These are phyloP conservation scores for Selaginella moellendorffii DNA, from an alignment of 75 land plant genomes.

Conservation along the genomic window DNA sequence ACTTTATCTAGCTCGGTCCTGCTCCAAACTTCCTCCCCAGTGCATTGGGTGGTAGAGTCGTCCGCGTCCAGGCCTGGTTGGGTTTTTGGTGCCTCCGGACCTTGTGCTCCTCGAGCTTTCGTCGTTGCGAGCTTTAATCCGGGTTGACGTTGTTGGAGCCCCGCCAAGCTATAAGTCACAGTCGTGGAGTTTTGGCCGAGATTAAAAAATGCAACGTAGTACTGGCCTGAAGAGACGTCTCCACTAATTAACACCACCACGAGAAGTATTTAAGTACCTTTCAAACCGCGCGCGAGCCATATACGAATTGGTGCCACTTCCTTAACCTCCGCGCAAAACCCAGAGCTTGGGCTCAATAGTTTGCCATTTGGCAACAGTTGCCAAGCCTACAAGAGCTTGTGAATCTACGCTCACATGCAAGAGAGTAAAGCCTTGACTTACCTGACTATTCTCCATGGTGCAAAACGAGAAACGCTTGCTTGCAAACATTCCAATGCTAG, in stretches of 20 bases:
- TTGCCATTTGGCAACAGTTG: neutral
- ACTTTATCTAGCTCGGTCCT: neutral
- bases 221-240: slow-evolving; percentile 3
- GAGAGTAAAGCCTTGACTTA: neutral
- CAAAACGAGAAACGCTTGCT: neutral
- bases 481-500: neutral
- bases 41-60: neutral
- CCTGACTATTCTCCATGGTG: neutral
- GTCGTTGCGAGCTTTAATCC: too few species aligned
- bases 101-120: too few species aligned
- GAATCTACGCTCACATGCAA: neutral
- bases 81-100: too few species aligned
- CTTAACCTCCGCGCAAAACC: neutral
- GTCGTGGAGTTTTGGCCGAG: neutral
- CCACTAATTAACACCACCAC: neutral
- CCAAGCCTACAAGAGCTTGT: neutral
- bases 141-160: neutral
- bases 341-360: neutral
- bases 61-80: too few species aligned
- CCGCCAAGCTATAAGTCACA: neutral
- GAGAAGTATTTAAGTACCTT: neutral
- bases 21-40: neutral
- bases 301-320: neutral
- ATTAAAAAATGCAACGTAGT: slow-evolving; percentile 11
- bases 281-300: slow-evolving; percentile 9